Percentiles rank a stretch among this genome's conserved stretches.
These are phyloP conservation scores for Metschnikowia corniflorae DNA, from an alignment of 805 yeast species.

Conservation along the genomic window DNA sequence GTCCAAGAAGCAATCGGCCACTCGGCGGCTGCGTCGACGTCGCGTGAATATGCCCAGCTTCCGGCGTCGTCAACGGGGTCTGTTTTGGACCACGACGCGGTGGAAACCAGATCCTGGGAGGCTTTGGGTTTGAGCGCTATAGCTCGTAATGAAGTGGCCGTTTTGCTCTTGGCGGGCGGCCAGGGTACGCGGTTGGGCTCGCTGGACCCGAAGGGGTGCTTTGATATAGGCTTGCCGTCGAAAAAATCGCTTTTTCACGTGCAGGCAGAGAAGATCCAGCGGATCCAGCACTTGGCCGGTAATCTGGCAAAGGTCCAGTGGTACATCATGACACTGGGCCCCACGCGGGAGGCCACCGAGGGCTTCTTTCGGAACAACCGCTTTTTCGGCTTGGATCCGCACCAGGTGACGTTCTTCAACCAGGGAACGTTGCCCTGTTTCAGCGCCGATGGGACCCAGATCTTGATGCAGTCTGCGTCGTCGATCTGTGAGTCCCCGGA, in stretches of 20 bases:
- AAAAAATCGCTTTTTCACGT: constrained; percentile 81
- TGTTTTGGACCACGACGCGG: constrained; percentile 41
- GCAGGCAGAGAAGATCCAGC: constrained; percentile 81
- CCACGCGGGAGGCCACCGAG: constrained; percentile 77
- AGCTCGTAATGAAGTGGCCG: constrained; percentile 72
- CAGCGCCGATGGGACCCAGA: constrained; percentile 60
- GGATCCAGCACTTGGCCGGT: constrained; percentile 56
- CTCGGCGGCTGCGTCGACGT: constrained; percentile 20
- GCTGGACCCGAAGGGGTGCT: constrained; percentile 89
- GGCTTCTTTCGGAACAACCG: constrained; percentile 55
- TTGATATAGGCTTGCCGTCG: constrained; percentile 80
- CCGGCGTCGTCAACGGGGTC: constrained; percentile 48
- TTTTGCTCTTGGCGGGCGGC: constrained; percentile 95
- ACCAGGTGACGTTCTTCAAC: constrained; percentile 75
- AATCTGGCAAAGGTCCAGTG: constrained; percentile 51
- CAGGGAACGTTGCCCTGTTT: constrained; percentile 96
- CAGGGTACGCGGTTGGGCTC: constrained; percentile 97
- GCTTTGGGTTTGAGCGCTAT: constrained; percentile 66
- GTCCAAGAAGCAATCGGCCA: constrained; percentile 47
- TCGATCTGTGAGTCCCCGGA: constrained; percentile 85
- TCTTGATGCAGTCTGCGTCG: constrained; percentile 56
- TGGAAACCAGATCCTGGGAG: constrained; percentile 36
- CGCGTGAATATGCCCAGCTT: constrained; percentile 41
- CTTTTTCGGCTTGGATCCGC: constrained; percentile 64
- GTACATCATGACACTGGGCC: constrained; percentile 94